Conservation (phyloP, 2,329 filamentous ascomycete species). For the Hawksworthiomyces lignivorus region DNA sequence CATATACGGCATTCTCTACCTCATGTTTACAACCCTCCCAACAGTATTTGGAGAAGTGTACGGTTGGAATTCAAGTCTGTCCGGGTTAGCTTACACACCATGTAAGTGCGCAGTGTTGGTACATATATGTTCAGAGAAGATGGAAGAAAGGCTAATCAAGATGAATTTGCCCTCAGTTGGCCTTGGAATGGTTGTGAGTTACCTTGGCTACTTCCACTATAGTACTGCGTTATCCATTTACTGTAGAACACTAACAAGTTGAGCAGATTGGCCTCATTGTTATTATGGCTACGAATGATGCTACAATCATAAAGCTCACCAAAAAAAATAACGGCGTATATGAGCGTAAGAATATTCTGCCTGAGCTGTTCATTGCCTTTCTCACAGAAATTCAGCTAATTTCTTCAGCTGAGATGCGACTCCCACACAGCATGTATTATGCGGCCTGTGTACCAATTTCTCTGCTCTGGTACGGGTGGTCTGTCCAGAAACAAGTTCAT, state of each 20-base stretch:
- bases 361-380: background rate
- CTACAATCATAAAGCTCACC: background rate
- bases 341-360: too few species aligned
- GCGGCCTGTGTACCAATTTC: constrained; percentile 3
- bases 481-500: constrained; percentile 34
- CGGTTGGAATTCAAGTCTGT: constrained; percentile 31
- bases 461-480: constrained; percentile 47
- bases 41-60: constrained; percentile 43
- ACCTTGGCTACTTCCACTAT: too few species aligned
- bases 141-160: background rate
- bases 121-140: background rate
- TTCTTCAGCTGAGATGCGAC: constrained; percentile 5
- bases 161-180: background rate
- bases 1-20: constrained; percentile 49
- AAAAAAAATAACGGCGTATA: constrained; percentile 8
- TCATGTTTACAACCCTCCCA: constrained; percentile 46
- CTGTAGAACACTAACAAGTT: too few species aligned
- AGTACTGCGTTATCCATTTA: background rate
- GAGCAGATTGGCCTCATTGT: background rate
- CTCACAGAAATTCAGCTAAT: background rate
- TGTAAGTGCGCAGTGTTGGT: too few species aligned
- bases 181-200: constrained; percentile 9
- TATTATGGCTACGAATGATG: constrained; percentile 8
- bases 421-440: constrained; percentile 5
- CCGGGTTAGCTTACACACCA: constrained; percentile 6